Evolutionary conservation across 352 stramenopile genomes (phyloP).

Genomic region (Pilasporangium apinafurcum): DNA sequence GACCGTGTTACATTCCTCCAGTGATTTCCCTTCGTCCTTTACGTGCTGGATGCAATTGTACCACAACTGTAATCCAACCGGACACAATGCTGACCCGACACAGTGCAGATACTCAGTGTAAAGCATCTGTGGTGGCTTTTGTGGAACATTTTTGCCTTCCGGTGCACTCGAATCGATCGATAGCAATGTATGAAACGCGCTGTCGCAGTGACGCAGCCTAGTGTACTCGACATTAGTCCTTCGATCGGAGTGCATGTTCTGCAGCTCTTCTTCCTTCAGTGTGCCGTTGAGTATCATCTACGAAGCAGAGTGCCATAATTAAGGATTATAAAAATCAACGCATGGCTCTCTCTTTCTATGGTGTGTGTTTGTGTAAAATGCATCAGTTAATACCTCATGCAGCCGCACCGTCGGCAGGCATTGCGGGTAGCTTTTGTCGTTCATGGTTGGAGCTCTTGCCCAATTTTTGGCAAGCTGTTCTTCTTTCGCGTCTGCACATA

Average conservation of each 20-base stretch:
- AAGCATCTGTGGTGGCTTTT: conserved; percentile 31
- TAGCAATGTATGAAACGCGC: conserved; percentile 42
- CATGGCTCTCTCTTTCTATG: too few relatives aligned
- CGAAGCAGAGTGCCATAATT: background rate
- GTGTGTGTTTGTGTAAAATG: too few relatives aligned
- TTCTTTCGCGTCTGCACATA: too few relatives aligned
- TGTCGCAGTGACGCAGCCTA: conserved; percentile 44
- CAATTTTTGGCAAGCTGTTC: too few relatives aligned
- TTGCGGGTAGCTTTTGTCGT: conserved; percentile 39
- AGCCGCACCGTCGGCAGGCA: conserved; percentile 55
- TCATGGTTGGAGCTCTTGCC: conserved; percentile 11
- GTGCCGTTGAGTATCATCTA: conserved; percentile 40
- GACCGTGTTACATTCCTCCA: conserved; percentile 33
- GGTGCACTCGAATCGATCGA: conserved; percentile 12
- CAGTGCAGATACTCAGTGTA: conserved; percentile 70
- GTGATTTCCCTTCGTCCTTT: conserved; percentile 22
- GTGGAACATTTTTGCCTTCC: conserved; percentile 1
- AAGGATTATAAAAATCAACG: background rate
- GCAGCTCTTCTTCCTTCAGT: conserved; percentile 29
- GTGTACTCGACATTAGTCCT: conserved; percentile 34
- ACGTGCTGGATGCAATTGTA: conserved; percentile 40
- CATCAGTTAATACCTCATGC: conserved; percentile 39
- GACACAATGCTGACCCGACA: conserved; percentile 38
- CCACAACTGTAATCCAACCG: conserved; percentile 43
- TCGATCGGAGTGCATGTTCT: conserved; percentile 29